Percentiles rank a stretch among this genome's conserved stretches.
These are phyloP conservation scores for Neofusicoccum cordaticola DNA, from an alignment of 2,329 filamentous ascomycete species.

Conservation along the genomic window DNA sequence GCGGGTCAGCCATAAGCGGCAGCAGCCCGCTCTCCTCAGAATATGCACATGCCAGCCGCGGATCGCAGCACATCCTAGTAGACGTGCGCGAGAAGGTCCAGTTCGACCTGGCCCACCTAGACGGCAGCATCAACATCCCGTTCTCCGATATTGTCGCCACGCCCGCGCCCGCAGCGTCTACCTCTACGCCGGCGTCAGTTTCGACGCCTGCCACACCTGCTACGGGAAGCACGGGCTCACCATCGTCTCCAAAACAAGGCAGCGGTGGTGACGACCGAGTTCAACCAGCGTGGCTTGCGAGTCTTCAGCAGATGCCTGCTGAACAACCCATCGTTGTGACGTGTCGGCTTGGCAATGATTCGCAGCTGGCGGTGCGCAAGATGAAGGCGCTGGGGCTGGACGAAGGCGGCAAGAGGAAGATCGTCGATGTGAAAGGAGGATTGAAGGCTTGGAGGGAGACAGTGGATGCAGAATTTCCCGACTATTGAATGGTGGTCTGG, in stretches of 20 bases:
- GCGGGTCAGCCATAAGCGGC: neutral
- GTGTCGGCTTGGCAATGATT: constrained; percentile 75
- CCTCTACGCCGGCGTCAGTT: neutral
- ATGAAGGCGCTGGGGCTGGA: constrained; percentile 60
- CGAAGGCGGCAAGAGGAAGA: constrained; percentile 50
- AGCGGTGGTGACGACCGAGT: neutral
- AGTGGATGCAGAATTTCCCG: constrained; percentile 60
- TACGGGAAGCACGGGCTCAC: neutral
- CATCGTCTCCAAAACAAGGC: neutral
- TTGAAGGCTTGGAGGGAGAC: constrained; percentile 69
- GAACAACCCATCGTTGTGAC: constrained; percentile 65
- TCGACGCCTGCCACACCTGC: constrained; percentile 3
- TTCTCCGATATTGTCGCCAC: constrained; percentile 54
- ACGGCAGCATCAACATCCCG: constrained; percentile 72
- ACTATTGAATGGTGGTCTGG: constrained; percentile 45
- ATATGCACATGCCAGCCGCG: constrained; percentile 1
- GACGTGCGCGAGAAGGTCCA: constrained; percentile 85
- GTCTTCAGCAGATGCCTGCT: constrained; percentile 27
- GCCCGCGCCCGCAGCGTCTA: constrained; percentile 13
- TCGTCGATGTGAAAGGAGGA: constrained; percentile 71
- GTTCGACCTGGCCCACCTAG: constrained; percentile 74
- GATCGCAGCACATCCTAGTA: constrained; percentile 54
- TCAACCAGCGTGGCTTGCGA: constrained; percentile 29
- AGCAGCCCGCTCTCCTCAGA: neutral
- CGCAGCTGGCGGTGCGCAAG: constrained; percentile 65